These are phyloP conservation scores for Mixia osmundae DNA, from an alignment of 1,284 basidiomycete genomes.

Conservation along the genomic window DNA sequence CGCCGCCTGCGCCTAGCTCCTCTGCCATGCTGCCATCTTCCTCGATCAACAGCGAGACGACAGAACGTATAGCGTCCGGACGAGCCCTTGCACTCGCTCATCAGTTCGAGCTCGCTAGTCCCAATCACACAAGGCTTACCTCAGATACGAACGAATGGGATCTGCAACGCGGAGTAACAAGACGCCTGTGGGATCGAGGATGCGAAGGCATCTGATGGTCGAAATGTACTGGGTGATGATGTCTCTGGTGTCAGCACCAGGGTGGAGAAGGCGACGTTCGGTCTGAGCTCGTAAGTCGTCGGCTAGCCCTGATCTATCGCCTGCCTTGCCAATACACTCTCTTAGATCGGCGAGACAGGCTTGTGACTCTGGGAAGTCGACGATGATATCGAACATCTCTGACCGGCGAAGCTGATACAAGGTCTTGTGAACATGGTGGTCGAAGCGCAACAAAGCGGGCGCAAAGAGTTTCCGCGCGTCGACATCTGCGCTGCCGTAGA, in stretches of 20 bases:
- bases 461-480: background rate
- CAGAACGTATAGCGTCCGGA: constrained; percentile 71
- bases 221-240: constrained; percentile 84
- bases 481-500: constrained; percentile 1
- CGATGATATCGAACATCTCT: constrained; percentile 88
- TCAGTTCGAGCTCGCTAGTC: constrained; percentile 4
- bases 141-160: constrained; percentile 62
- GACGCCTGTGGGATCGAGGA: constrained; percentile 77
- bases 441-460: background rate
- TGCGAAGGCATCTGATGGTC: constrained; percentile 70
- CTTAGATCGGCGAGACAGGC: constrained; percentile 71
- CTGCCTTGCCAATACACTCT: constrained; percentile 54
- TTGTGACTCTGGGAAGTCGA: constrained; percentile 70
- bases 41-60: constrained; percentile 72
- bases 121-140: constrained; percentile 26
- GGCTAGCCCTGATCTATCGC: constrained; percentile 46
- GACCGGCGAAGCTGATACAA: background rate
- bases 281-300: constrained; percentile 48
- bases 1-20: constrained; percentile 19
- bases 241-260: constrained; percentile 80
- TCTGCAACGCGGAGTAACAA: constrained; percentile 74
- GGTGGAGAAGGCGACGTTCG: constrained; percentile 68
- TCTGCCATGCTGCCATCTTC: constrained; percentile 48
- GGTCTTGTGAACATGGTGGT: constrained; percentile 1
- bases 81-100: too few species aligned